A percentile compares a stretch with the other conserved stretches of the same genome.
Conservation (phyloP, 495 filamentous ascomycete species). For the Letharia columbiana region DNA sequence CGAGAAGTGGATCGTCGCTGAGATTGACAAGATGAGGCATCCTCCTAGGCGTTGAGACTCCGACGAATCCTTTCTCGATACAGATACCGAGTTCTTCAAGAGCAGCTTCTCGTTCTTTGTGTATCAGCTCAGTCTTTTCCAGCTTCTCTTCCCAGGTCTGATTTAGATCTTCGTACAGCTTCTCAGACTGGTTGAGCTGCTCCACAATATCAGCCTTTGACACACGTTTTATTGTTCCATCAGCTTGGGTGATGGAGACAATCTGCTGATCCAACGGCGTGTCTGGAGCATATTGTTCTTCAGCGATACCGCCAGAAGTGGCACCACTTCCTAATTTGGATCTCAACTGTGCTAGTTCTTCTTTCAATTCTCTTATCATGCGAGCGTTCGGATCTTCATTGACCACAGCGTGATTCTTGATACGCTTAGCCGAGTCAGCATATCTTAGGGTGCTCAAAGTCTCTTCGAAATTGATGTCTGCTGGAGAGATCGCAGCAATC, state of each 20-base stretch:
- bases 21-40: slow-evolving; percentile 99
- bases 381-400: slow-evolving; percentile 98
- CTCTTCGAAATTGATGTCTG: slow-evolving; percentile 99
- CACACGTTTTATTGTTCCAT: slow-evolving; percentile 86
- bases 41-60: slow-evolving; percentile 91
- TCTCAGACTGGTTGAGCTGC: slow-evolving; percentile 90
- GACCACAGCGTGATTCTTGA: slow-evolving; percentile 99
- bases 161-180: slow-evolving; percentile 91
- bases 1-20: slow-evolving; percentile 89
- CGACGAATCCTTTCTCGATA: slow-evolving; percentile 97
- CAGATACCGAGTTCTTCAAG: slow-evolving; percentile 96
- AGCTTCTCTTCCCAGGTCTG: slow-evolving; percentile 99
- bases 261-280: slow-evolving; percentile 93
- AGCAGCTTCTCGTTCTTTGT: slow-evolving; percentile 92
- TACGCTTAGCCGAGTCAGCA: slow-evolving; percentile 94
- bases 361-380: slow-evolving; percentile 97
- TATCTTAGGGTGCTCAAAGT: slow-evolving; percentile 92
- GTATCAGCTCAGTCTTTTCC: slow-evolving; percentile 87
- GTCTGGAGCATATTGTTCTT: slow-evolving; percentile 81
- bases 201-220: slow-evolving; percentile 98
- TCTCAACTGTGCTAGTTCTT: slow-evolving; percentile 79
- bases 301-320: slow-evolving; percentile 40
- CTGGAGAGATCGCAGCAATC: slow-evolving; percentile 97
- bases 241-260: slow-evolving; percentile 80
- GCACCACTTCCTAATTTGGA: slow-evolving; percentile 73